A percentile compares a stretch with the other conserved stretches of the same genome.
phyloP scores from a whole-genome alignment of 768 basidiomycete genomes.

The Kwoniella sp. region DNA sequence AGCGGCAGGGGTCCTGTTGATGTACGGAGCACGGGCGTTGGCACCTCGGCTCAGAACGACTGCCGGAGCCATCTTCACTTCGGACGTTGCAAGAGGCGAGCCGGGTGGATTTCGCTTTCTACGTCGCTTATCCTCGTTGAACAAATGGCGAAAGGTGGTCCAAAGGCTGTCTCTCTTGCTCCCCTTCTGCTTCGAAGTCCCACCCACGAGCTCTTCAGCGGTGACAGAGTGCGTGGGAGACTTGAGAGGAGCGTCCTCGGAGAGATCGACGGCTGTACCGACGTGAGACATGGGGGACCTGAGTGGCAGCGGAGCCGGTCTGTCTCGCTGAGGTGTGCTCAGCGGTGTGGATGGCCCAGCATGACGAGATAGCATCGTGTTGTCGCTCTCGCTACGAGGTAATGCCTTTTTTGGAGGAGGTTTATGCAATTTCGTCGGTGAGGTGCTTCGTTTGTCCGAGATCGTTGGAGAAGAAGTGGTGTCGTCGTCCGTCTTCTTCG shows the following conservation, averaged over 20 bases:
- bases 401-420: slow-evolving; percentile 30
- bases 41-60: slow-evolving; percentile 41
- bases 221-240: slow-evolving; percentile 6
- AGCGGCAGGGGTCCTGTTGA: slow-evolving; percentile 32
- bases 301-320: background rate
- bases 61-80: slow-evolving; percentile 26
- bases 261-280: slow-evolving; percentile 10
- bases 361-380: background rate
- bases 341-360: slow-evolving; percentile 58
- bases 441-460: slow-evolving; percentile 25
- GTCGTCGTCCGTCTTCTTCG: slow-evolving; percentile 78
- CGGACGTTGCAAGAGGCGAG: slow-evolving; percentile 5
- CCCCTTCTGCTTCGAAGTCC: slow-evolving; percentile 31
- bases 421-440: slow-evolving; percentile 51
- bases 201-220: slow-evolving; percentile 14
- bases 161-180: slow-evolving; percentile 78
- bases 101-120: slow-evolving; percentile 65
- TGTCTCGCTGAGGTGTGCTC: slow-evolving; percentile 60
- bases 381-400: slow-evolving; percentile 17
- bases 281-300: background rate
- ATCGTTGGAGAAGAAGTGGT: slow-evolving; percentile 59
- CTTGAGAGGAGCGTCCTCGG: slow-evolving; percentile 5
- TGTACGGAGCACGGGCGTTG: slow-evolving; percentile 37
- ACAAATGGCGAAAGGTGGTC: slow-evolving; percentile 85
- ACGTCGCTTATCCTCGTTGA: slow-evolving; percentile 79